Evolutionary conservation across 2,329 filamentous ascomycete species (phyloP).

Genomic region (Aspergillus tamarii): DNA sequence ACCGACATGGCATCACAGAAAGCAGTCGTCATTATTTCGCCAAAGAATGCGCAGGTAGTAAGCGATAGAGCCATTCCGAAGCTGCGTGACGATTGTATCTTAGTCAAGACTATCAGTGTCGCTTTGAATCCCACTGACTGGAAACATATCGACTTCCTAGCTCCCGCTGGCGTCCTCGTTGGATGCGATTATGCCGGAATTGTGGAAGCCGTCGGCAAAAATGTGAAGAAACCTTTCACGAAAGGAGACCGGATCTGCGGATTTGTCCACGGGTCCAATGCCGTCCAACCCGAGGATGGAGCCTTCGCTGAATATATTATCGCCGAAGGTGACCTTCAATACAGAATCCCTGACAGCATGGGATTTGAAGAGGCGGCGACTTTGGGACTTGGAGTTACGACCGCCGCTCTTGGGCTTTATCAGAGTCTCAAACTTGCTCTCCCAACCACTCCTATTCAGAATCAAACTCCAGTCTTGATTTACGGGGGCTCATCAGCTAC

Average conservation of each 20-base stretch:
- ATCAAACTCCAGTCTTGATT: slow-evolving; percentile 32
- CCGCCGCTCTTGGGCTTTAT: slow-evolving; percentile 52
- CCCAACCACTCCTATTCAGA: slow-evolving; percentile 26
- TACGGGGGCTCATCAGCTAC: slow-evolving; percentile 45
- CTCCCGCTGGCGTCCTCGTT: slow-evolving; percentile 42
- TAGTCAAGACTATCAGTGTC: slow-evolving; percentile 55
- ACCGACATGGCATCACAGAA: slow-evolving; percentile 26
- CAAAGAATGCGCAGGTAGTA: slow-evolving; percentile 21
- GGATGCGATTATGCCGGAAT: slow-evolving; percentile 61
- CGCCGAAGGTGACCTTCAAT: slow-evolving; percentile 53
- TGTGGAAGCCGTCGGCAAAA: slow-evolving; percentile 54
- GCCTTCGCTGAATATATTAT: slow-evolving; percentile 58
- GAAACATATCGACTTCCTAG: slow-evolving; percentile 50
- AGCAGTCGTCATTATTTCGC: slow-evolving; percentile 39
- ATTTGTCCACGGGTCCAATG: slow-evolving; percentile 51
- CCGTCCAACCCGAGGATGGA: slow-evolving; percentile 51
- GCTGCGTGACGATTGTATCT: slow-evolving; percentile 53
- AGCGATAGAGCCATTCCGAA: slow-evolving; percentile 38
- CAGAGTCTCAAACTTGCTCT: slow-evolving; percentile 33
- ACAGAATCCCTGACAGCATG: slow-evolving; percentile 51
- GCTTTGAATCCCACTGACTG: slow-evolving; percentile 62
- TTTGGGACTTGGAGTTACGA: slow-evolving; percentile 55
- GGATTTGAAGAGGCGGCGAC: slow-evolving; percentile 57
- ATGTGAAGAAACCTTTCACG: slow-evolving; percentile 51
- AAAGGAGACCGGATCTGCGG: slow-evolving; percentile 58